Conservation (phyloP, 306 rosid genomes). For the Castanea crenata region DNA sequence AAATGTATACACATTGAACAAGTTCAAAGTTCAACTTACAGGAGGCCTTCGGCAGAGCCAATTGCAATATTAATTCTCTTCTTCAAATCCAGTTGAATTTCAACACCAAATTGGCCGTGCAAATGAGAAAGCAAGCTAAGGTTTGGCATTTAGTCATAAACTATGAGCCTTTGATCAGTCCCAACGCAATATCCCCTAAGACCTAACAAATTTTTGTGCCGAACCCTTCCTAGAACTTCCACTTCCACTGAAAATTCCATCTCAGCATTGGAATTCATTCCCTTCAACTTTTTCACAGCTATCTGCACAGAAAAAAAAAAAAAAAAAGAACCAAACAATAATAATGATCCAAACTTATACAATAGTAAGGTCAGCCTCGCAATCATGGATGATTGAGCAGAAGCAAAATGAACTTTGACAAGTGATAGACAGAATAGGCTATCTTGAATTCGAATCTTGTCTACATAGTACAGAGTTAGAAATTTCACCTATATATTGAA, state of each 20-base stretch:
- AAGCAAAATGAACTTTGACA: background rate
- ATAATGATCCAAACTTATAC: background rate
- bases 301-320: conserved; percentile 36
- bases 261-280: conserved; percentile 84
- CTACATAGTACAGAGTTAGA: too few species aligned
- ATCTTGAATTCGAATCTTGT: too few species aligned
- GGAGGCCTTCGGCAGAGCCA: conserved; percentile 78
- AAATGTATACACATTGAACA: too few species aligned
- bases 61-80: conserved; percentile 73
- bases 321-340: background rate
- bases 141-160: conserved; percentile 91
- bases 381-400: background rate
- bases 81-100: conserved; percentile 69
- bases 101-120: conserved; percentile 67
- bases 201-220: conserved; percentile 83
- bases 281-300: conserved; percentile 89
- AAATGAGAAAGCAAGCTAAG: conserved; percentile 89
- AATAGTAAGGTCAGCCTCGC: background rate
- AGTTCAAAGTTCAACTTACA: conserved; percentile 40
- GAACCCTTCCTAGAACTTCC: conserved; percentile 86
- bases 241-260: conserved; percentile 97
- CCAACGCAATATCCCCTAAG: conserved; percentile 83
- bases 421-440: too few species aligned
- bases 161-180: conserved; percentile 76
- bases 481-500: too few species aligned